Base-by-base conservation (phyloP, 2,329 filamentous ascomycete species). In the Xylogone sp. region DNA sequence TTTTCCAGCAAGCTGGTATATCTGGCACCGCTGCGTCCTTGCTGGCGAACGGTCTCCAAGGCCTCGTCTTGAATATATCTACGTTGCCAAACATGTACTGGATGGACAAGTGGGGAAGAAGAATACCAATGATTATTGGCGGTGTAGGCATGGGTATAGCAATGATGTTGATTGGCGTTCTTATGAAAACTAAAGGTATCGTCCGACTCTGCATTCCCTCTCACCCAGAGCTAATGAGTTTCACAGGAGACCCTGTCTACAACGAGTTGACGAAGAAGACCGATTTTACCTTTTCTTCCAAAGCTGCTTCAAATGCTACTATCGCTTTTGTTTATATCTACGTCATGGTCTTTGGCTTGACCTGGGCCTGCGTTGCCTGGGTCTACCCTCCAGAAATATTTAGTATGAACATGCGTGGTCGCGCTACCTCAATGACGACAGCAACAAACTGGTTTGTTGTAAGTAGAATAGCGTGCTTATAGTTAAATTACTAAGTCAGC, bases 301-400 rank as follows among this genome's bases (percentile, higher is more conserved):
- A 52, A 46, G 53, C 29, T 24, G 52, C 46, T 20, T 65, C 54
- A 12, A 55, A 49, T 57, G 62, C 58, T 6, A 54, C 61, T 3
- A 62, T 65, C 22, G 62, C 62, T 1, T 58, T 65, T 43, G 62
- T 65, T 4, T 65, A 65, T 44, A 53, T 65, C 13, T 64, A 65
- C 45, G 63, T 65, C 29, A 54, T 59, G 21, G 54, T 56, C 16
- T 65, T 65, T 50, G 62, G 56, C 3, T 54, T 63, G 52, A 62
- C 62, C 5, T 65, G 63, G 63, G 63, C 62, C 21, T 56, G 52
- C 42, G 53, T 58, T 18, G 56, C 54, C 16, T 62, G 59, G 59
- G 59, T 62, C 7, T 61, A 61, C 34, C 59, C 59, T 1, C 52
- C 59, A 1, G 59, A 62, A 27, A 31, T 62, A 8, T 62, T 62